Conservation (phyloP, 2,329 filamentous ascomycete species). For the Monosporascus sp. region DNA sequence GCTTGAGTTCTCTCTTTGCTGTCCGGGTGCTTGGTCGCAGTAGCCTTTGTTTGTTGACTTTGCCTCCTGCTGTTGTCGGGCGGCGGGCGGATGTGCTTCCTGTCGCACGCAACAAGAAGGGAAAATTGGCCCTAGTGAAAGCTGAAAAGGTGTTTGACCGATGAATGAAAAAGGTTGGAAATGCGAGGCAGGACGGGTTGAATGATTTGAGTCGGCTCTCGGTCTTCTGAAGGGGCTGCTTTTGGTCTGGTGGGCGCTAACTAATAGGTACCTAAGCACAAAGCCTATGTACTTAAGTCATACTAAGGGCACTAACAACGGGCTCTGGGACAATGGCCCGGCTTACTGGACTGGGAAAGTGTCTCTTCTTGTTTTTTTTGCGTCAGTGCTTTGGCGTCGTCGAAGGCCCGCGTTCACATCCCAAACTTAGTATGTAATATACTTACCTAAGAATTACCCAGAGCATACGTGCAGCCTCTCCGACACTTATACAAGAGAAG, state of each 20-base stretch:
- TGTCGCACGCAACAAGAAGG: not conserved
- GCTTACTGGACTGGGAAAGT: slow-evolving; percentile 1
- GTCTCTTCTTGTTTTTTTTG: not conserved
- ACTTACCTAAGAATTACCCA: no score
- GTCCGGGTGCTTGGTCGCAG: no score
- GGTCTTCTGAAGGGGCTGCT: not conserved
- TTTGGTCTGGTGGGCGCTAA: not conserved
- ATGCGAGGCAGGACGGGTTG: not conserved
- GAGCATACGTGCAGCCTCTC: no score
- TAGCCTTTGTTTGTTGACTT: not conserved
- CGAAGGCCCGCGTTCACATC: no score
- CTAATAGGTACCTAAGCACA: not conserved
- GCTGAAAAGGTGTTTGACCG: not conserved
- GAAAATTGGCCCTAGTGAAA: not conserved
- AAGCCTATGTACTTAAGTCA: not conserved
- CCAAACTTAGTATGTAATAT: no score
- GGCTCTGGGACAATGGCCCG: not conserved
- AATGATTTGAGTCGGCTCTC: no score
- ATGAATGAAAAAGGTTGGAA: not conserved
- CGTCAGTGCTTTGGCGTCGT: not conserved
- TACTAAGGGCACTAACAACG: not conserved
- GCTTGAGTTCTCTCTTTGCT: no score
- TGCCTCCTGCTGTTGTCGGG: no score
- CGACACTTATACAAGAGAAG: no score
- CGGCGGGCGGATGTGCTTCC: no score